phyloP scores from a whole-genome alignment of 208 protist genomes.

The Wallacemonas sp. region DNA sequence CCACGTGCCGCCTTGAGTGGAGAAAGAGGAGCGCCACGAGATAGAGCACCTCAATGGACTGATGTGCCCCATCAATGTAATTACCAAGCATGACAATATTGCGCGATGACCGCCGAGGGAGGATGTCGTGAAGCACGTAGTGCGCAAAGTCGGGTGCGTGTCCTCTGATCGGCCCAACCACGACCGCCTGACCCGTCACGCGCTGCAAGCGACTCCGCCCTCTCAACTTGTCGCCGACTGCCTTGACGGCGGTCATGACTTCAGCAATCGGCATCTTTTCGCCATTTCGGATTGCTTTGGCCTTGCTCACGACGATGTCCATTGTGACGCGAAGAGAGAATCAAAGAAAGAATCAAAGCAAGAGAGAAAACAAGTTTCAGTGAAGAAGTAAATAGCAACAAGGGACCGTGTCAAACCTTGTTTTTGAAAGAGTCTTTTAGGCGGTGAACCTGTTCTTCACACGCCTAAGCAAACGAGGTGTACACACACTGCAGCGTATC shows the following conservation, averaged over 20 bases:
- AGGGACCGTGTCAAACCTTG: too few relatives aligned
- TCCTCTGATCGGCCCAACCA: constrained; percentile 72
- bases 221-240: constrained; percentile 20
- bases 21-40: constrained; percentile 59
- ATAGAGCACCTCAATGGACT: constrained; percentile 73
- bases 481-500: too few relatives aligned
- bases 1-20: constrained; percentile 37
- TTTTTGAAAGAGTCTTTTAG: too few relatives aligned
- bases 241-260: constrained; percentile 26
- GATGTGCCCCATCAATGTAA: constrained; percentile 80
- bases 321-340: too few relatives aligned
- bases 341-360: too few relatives aligned
- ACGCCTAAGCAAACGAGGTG: too few relatives aligned
- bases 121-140: constrained; percentile 50
- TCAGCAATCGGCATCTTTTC: constrained; percentile 33
- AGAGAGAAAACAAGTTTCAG: too few relatives aligned
- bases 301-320: constrained; percentile 27
- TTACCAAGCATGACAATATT: constrained; percentile 85
- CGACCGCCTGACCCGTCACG: constrained; percentile 43
- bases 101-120: constrained; percentile 23
- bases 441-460: too few relatives aligned
- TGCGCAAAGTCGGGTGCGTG: constrained; percentile 76
- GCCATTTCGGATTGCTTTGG: constrained; percentile 29
- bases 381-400: too few relatives aligned
- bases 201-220: constrained; percentile 30